Evolutionary conservation across 352 stramenopile genomes (phyloP).

Genomic region (Phytopythium helicoides): DNA sequence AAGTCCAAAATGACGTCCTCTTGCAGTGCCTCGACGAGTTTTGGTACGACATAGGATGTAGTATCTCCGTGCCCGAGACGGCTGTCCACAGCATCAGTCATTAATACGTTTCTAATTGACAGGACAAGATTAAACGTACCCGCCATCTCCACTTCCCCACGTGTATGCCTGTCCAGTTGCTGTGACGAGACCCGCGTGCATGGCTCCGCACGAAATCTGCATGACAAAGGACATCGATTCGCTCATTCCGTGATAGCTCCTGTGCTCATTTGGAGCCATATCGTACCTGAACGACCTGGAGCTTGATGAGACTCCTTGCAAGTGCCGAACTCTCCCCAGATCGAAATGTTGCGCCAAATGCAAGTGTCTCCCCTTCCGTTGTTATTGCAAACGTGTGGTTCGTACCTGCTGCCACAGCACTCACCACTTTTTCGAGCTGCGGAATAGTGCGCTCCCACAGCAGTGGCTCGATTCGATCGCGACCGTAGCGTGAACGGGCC

Average conservation of each 20-base stretch:
- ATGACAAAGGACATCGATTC: too few relatives aligned
- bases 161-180: constrained; percentile 69
- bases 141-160: constrained; percentile 80
- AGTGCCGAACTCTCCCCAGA: constrained; percentile 59
- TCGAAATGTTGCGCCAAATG: constrained; percentile 68
- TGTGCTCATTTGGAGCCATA: too few relatives aligned
- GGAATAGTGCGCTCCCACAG: constrained; percentile 70
- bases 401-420: constrained; percentile 56
- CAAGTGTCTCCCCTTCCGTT: constrained; percentile 44
- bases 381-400: constrained; percentile 74
- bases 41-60: constrained; percentile 68
- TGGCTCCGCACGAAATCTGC: constrained; percentile 77
- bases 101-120: not conserved
- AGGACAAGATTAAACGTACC: constrained; percentile 32
- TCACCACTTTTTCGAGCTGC: constrained; percentile 37
- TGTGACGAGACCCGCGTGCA: constrained; percentile 79
- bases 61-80: constrained; percentile 74
- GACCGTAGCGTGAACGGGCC: constrained; percentile 51
- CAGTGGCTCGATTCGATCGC: constrained; percentile 53
- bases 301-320: constrained; percentile 48
- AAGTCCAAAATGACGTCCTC: constrained; percentile 80
- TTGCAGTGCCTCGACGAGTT: constrained; percentile 67
- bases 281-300: constrained; percentile 60
- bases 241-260: too few relatives aligned
- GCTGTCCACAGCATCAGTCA: constrained; percentile 14